Evolutionary conservation across 768 basidiomycete species (phyloP).

Genomic region (Pisolithus microcarpus): DNA sequence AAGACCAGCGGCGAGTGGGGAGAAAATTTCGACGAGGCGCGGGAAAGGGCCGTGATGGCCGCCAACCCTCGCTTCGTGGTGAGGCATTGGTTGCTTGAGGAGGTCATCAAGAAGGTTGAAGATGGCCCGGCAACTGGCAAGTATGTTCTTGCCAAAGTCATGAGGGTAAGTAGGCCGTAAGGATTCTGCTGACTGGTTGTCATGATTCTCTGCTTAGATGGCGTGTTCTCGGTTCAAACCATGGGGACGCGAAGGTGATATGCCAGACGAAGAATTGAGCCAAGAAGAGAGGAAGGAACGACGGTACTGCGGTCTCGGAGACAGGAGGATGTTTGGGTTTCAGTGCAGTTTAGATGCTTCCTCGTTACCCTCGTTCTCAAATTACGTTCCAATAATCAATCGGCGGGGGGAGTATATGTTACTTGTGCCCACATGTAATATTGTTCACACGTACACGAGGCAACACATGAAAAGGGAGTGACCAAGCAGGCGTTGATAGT

Average conservation of each 20-base stretch:
- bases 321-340: constrained; percentile 72
- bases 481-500: too few species aligned
- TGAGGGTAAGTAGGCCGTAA: constrained; percentile 69
- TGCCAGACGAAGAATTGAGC: constrained; percentile 40
- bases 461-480: too few species aligned
- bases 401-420: too few species aligned
- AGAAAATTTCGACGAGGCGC: constrained; percentile 35
- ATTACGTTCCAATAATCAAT: too few species aligned
- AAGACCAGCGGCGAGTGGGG: constrained; percentile 36
- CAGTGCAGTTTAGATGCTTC: constrained; percentile 70
- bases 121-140: constrained; percentile 48
- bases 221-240: constrained; percentile 75
- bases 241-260: constrained; percentile 74
- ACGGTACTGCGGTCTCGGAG: constrained; percentile 72
- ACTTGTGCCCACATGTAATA: too few species aligned
- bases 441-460: too few species aligned
- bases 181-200: not conserved
- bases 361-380: too few species aligned
- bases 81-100: constrained; percentile 94
- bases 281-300: constrained; percentile 63
- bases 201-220: constrained; percentile 50
- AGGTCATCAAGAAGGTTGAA: constrained; percentile 76
- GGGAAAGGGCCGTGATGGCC: constrained; percentile 44
- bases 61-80: constrained; percentile 90
- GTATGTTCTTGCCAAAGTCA: constrained; percentile 48